Evolutionary conservation across 202 grass and related monocot species (phyloP).

Genomic region (Elaeis oleifera): DNA sequence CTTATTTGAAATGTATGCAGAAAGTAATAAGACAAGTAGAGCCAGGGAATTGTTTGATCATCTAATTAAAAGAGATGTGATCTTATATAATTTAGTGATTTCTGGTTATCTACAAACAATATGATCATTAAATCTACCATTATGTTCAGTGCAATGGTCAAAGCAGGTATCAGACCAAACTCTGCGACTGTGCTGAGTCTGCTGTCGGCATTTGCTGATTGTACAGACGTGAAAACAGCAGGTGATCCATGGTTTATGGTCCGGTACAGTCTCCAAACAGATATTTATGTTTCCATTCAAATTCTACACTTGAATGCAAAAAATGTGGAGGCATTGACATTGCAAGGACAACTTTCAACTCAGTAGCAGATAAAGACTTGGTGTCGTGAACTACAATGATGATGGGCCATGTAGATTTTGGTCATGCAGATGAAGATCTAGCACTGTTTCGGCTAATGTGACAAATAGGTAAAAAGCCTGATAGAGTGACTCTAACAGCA

Average conservation of each 20-base stretch:
- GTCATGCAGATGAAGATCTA: conserved; percentile 27
- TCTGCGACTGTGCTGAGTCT: conserved; percentile 33
- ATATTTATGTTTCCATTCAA: conserved; percentile 44
- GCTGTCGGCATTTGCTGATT: conserved; percentile 33
- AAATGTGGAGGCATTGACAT: conserved; percentile 19
- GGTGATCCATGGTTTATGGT: conserved; percentile 37
- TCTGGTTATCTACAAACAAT: conserved; percentile 29
- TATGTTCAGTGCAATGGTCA: conserved; percentile 30
- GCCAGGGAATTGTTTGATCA: conserved; percentile 32
- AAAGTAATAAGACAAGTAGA: conserved; percentile 15
- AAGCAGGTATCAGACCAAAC: conserved; percentile 30
- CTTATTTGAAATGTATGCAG: conserved; percentile 32
- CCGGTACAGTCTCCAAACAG: conserved; percentile 32
- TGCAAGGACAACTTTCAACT: conserved; percentile 36
- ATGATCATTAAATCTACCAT: conserved; percentile 24
- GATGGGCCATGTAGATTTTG: conserved; percentile 41
- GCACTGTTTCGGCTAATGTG: conserved; percentile 32
- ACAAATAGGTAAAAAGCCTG: conserved; percentile 29
- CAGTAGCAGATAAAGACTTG: conserved; percentile 41
- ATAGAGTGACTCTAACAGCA: conserved; percentile 29
- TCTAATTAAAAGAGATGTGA: conserved; percentile 28
- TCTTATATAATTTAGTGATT: conserved; percentile 45
- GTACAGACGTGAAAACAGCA: conserved; percentile 35
- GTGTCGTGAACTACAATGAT: conserved; percentile 53
- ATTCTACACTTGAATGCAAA: conserved; percentile 36